phyloP scores from a whole-genome alignment of 2,329 filamentous ascomycete genomes.

The Epichloe amarillans region DNA sequence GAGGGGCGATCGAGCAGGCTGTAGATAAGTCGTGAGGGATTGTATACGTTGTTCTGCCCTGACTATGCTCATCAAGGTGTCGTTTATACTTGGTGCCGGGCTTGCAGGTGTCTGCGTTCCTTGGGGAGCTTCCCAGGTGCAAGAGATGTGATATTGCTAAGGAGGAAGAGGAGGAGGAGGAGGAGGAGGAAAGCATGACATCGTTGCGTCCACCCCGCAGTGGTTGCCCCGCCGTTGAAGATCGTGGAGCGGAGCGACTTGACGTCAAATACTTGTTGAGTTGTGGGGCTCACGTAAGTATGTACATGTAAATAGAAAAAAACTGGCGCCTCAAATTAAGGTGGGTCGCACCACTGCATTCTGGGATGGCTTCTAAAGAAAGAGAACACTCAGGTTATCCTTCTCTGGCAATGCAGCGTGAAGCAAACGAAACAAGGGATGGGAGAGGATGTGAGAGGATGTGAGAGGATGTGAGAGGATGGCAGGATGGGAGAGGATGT shows the following conservation, averaged over 20 bases:
- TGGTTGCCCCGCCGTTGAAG: not conserved
- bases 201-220: not conserved
- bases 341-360: not conserved
- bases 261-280: not conserved
- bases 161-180: not conserved
- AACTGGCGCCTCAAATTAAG: not conserved
- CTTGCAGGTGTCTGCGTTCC: not conserved
- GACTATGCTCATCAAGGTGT: constrained; percentile 12
- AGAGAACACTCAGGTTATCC: too few relatives aligned
- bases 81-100: not conserved
- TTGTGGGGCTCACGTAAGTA: not conserved
- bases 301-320: not conserved
- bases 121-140: not conserved
- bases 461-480: too few relatives aligned
- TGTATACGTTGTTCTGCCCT: constrained; percentile 14
- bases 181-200: not conserved
- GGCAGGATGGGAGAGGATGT: too few relatives aligned
- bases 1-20: constrained; percentile 5
- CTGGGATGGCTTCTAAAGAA: too few relatives aligned
- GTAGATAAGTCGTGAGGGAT: constrained; percentile 11
- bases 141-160: not conserved
- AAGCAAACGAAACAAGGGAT: too few relatives aligned
- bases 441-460: too few relatives aligned
- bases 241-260: not conserved
- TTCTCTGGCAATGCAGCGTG: too few relatives aligned